These are phyloP conservation scores for Suillus subalutaceus DNA, from an alignment of 768 basidiomycete species.

Conservation along the genomic window DNA sequence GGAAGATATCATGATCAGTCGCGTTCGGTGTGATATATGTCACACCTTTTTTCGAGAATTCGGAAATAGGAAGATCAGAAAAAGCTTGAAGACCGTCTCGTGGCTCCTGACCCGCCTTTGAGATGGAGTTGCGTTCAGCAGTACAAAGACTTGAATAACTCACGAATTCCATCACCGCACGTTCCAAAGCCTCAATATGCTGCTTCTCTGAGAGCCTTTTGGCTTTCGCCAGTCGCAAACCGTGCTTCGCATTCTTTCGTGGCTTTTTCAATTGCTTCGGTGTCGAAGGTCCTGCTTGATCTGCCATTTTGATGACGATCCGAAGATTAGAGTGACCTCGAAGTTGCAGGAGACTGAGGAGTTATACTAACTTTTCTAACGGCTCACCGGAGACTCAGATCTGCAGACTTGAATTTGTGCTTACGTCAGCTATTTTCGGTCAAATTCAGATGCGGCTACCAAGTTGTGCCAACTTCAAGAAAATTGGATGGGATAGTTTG, in stretches of 20 bases:
- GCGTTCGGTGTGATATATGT: not conserved
- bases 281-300: slow-evolving; percentile 24
- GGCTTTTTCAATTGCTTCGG: slow-evolving; percentile 13
- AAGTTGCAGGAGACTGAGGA: not conserved
- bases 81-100: slow-evolving; percentile 56
- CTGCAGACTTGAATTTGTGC: not conserved
- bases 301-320: slow-evolving; percentile 18
- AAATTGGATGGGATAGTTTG: not conserved
- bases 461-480: not conserved
- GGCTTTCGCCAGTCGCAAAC: slow-evolving; percentile 29
- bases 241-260: slow-evolving; percentile 19
- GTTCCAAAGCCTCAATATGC: slow-evolving; percentile 53
- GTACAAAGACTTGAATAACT: slow-evolving; percentile 21
- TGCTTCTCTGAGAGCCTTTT: slow-evolving; percentile 52
- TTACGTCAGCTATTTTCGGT: not conserved
- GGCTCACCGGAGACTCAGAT: not conserved
- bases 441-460: not conserved
- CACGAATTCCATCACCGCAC: slow-evolving; percentile 54
- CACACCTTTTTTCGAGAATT: slow-evolving; percentile 71
- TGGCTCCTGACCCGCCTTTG: slow-evolving; percentile 45
- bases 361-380: not conserved
- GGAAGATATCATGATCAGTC: slow-evolving; percentile 6
- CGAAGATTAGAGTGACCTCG: not conserved
- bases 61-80: slow-evolving; percentile 77
- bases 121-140: not conserved